Base-by-base conservation (phyloP, 345 rosid genomes). In the Eucalyptus fibrosa region DNA sequence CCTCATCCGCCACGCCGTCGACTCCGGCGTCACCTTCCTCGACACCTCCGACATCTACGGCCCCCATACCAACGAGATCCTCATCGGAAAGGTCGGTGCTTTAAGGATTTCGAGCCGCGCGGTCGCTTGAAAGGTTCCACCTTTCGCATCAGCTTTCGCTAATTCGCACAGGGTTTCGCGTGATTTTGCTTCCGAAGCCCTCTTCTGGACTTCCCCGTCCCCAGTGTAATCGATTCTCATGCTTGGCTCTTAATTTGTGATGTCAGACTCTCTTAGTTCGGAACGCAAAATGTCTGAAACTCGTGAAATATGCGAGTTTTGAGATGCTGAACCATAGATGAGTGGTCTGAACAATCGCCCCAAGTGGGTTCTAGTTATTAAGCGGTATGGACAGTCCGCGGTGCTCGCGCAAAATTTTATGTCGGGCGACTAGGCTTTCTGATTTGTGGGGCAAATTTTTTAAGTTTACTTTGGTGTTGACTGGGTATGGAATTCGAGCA, bases 31-130 rank as follows among this genome's bases (percentile, higher is more conserved):
- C 91, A 94, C 94, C 87, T 86, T 94, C 86, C 92, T 94, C 87
- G 96, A 94, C 77, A 92, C 95, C 60, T 93, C 94, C 53, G 95
- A 94, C 34, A 10, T 93, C 16, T 94, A 94, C 62, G 95, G 95
- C 10, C 95, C 95, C 6, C 81, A 69, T 7, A 34, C 42, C 81
- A 18, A 34, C 13, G 81, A 69, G 37, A 0, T 69, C 42, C 81
- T 69, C 81, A 9, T 69, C 81, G 82, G 44, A 69, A 69, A 69
- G 44, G 82, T 69, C 44, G 44, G 44, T 69, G 42, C 24, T 34
- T 34, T 17, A 50, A 50, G 21, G 44, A 37, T 69, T 69, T 37
- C 23, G 13, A 69, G 37, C 44, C 82, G 12, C 44, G 24, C 82
- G 24, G 7, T 69, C 82, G 24, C 21, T 34, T 69, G 59, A 34